These are phyloP conservation scores for Debaryomyces subglobosus DNA, from an alignment of 1,139 yeast species.

Conservation along the genomic window DNA sequence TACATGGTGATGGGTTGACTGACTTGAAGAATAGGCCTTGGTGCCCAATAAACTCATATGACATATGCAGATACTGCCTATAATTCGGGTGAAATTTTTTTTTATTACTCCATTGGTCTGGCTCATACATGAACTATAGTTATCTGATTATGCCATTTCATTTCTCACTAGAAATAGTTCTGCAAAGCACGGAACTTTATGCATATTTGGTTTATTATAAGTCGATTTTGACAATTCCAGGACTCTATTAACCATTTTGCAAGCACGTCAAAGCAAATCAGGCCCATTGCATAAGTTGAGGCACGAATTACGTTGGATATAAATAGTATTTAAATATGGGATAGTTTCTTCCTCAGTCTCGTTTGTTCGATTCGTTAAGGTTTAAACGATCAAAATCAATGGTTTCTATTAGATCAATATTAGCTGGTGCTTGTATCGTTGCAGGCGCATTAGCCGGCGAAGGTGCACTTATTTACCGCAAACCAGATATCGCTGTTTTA, in stretches of 20 bases:
- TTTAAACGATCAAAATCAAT: neutral
- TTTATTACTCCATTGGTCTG: neutral
- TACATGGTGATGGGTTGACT: neutral
- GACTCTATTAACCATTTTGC: neutral
- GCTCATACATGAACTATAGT: neutral
- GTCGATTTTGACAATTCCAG: neutral
- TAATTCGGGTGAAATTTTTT: neutral
- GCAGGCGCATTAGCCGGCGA: slow-evolving; percentile 8
- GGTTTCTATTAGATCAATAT: neutral
- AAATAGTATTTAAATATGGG: neutral
- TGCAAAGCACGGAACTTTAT: neutral
- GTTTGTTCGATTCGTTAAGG: neutral
- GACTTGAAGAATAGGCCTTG: neutral
- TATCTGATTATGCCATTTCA: neutral
- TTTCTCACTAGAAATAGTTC: neutral
- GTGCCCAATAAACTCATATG: neutral
- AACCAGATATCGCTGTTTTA: slow-evolving; percentile 20
- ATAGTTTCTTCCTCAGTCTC: neutral
- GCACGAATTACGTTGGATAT: neutral
- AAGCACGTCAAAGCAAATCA: neutral
- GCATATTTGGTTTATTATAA: neutral
- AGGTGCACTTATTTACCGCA: slow-evolving; percentile 20
- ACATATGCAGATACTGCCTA: neutral
- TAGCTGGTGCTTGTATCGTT: neutral
- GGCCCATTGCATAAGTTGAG: neutral